These are phyloP conservation scores for Penicillium rolfsii DNA, from an alignment of 2,329 filamentous ascomycete genomes.

Conservation along the genomic window DNA sequence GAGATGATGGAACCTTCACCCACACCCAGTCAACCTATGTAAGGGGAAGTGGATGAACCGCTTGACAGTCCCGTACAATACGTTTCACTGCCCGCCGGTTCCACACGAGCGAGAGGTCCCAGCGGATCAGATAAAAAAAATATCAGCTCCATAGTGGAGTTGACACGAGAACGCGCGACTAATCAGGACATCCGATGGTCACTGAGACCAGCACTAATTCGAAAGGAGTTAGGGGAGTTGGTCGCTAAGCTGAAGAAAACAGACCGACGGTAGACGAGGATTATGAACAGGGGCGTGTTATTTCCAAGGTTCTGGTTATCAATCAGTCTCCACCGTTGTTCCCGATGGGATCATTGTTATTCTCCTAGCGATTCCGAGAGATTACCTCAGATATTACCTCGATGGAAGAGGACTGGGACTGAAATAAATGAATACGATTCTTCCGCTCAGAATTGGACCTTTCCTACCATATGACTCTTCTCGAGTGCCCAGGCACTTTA, in stretches of 20 bases:
- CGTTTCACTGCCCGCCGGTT: conserved; percentile 15
- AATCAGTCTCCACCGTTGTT: conserved; percentile 29
- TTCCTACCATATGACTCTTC: neutral
- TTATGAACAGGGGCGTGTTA: conserved; percentile 9
- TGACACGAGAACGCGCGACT: conserved; percentile 5
- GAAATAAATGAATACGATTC: neutral
- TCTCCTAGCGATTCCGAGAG: neutral
- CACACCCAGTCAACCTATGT: no score
- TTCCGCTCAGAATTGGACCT: neutral
- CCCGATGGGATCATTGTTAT: neutral
- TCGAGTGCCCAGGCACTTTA: neutral
- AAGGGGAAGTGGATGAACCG: no score
- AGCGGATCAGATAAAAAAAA: conserved; percentile 33
- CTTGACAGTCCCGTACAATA: conserved; percentile 19
- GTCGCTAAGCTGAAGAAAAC: neutral
- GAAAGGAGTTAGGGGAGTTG: neutral
- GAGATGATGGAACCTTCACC: neutral
- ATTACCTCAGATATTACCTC: neutral
- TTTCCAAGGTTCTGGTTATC: conserved; percentile 26
- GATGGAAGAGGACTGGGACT: neutral
- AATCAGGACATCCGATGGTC: neutral
- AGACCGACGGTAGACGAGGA: neutral
- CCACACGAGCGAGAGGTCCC: neutral
- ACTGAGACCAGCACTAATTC: neutral
- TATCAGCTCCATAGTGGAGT: conserved; percentile 18